Percentiles rank a stretch among this genome's conserved stretches.
phyloP scores from a whole-genome alignment of 2,329 filamentous ascomycete genomes.

The Epichloe hybrida region DNA sequence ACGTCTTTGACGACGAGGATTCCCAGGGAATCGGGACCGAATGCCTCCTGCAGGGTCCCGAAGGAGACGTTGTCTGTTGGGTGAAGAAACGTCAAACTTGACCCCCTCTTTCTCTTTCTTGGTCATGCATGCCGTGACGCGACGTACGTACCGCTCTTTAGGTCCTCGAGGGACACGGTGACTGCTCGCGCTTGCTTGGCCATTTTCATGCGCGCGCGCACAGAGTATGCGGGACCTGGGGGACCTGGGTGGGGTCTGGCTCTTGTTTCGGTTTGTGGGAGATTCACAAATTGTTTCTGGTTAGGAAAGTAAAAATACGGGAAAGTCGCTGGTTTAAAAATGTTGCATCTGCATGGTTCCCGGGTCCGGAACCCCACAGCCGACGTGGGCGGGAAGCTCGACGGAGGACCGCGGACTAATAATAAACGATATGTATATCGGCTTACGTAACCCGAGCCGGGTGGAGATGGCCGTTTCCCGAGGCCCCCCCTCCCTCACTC shows the following conservation, averaged over 20 bases:
- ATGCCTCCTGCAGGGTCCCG: constrained; percentile 59
- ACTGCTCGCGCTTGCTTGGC: constrained; percentile 39
- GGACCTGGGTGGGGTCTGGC: no score
- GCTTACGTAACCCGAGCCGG: constrained; percentile 13
- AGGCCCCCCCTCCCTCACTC: no score
- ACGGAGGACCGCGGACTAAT: no score
- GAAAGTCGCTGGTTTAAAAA: not conserved
- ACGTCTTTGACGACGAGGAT: constrained; percentile 90
- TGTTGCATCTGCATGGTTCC: not conserved
- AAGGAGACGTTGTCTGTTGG: constrained; percentile 51
- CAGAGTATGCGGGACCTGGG: not conserved
- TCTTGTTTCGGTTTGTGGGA: no score
- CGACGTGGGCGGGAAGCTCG: not conserved
- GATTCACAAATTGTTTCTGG: not conserved
- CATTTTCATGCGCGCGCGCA: constrained; percentile 19
- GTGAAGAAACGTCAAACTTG: constrained; percentile 2
- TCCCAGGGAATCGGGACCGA: constrained; percentile 79
- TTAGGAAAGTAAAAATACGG: not conserved
- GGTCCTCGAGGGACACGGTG: constrained; percentile 47
- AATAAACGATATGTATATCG: no score
- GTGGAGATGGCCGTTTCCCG: no score
- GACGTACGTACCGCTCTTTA: constrained; percentile 37
- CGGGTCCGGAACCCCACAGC: no score
- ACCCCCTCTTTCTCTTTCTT: no score
- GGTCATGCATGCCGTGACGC: not conserved